These are phyloP conservation scores for Paracamarosporium sp. DNA, from an alignment of 2,329 filamentous ascomycete species.

Conservation along the genomic window DNA sequence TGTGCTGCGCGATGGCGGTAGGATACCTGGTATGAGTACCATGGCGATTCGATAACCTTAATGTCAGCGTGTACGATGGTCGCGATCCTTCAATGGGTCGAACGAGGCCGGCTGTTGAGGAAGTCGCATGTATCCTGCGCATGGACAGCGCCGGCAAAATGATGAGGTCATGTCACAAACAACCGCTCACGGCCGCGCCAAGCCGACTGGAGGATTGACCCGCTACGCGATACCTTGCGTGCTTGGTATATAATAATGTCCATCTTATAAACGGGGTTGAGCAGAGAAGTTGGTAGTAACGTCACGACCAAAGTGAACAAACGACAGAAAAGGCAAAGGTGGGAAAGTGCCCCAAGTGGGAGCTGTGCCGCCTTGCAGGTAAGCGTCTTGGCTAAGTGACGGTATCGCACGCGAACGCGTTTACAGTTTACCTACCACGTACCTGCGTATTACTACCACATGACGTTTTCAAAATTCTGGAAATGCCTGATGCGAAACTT, in stretches of 20 bases:
- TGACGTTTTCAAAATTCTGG: too few relatives aligned
- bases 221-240: background rate
- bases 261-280: background rate
- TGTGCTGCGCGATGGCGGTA: slow-evolving; percentile 58
- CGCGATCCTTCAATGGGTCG: background rate
- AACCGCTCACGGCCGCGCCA: slow-evolving; percentile 2
- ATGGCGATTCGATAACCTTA: slow-evolving; percentile 29
- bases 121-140: background rate
- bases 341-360: too few relatives aligned
- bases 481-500: too few relatives aligned
- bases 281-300: background rate
- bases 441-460: too few relatives aligned
- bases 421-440: too few relatives aligned
- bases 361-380: background rate
- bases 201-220: slow-evolving; percentile 4
- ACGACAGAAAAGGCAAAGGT: background rate
- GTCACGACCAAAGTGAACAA: background rate
- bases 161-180: slow-evolving; percentile 8
- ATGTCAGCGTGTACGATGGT: background rate
- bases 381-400: slow-evolving; percentile 4
- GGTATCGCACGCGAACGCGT: too few relatives aligned
- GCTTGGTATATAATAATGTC: background rate
- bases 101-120: background rate
- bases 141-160: background rate
- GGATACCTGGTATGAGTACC: slow-evolving; percentile 52